Evolutionary conservation across 2,329 filamentous ascomycete genomes (phyloP), one percentile per base, ranked within the genome.

Genomic region (Emmonsia crescens): DNA sequence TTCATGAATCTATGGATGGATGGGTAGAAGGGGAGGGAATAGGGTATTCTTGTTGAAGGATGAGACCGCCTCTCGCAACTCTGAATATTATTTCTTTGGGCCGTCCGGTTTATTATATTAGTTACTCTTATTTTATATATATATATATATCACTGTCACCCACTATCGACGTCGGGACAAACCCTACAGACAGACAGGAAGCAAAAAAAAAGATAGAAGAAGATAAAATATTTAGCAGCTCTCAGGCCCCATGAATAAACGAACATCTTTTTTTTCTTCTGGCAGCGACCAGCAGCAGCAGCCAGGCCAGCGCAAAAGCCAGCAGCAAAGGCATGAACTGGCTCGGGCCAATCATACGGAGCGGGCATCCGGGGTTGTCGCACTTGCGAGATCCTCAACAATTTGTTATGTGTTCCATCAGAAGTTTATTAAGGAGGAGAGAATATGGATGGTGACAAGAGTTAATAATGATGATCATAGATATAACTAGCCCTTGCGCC

Each of bases 271-370:
- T 36, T 36, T 36, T 27, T 46, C 19, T n/a, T 46, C 44, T 46
- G 44, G n/a, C n/a, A 10, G n/a, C n/a, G 9, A 16, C n/a, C n/a
- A n/a, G n/a, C n/a, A 42, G n/a, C 10, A 54, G 14, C 29, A 54
- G 55, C 55, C 55, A 57, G 38, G 55, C 55, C 55, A 42, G 55
- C 55, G 36, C 55, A 42, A 57, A 57, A 57, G 38, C 51, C n/a
- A 57, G 24, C 55, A 42, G 38, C 40, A n/a, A n/a, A 44, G 6
- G 44, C 36, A 21, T 16, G 10, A n/a, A 38, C 55, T 8, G 21
- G 36, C 14, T 27, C 55, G 21, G 27, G 24, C 55, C 55, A 57
- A 57, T 46, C 55, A 57, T 44, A 21, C 19, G 8, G n/a, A 19
- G 36, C 12, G 8, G 36, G 24, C 24, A 40, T 31, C 21, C 8